A percentile compares a stretch with the other conserved stretches of the same genome.
These are phyloP conservation scores for Cymbopogon citratus DNA, from an alignment of 176 grass and related monocot genomes.

Conservation along the genomic window DNA sequence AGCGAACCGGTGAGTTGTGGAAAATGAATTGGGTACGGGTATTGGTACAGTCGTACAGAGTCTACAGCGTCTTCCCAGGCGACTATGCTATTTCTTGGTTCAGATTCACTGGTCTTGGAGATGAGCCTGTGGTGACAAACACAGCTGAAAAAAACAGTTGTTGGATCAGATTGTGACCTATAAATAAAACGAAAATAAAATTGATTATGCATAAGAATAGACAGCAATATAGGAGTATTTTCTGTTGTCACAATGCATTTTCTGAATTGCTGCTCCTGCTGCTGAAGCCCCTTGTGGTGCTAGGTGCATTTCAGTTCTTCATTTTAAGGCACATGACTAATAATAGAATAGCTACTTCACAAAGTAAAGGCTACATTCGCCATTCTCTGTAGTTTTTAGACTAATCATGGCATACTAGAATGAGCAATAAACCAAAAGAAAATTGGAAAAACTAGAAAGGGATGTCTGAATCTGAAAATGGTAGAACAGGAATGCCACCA, in stretches of 20 bases:
- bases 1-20: not conserved
- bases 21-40: constrained; percentile 22
- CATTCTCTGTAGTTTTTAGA: no score
- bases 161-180: not conserved
- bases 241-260: not conserved
- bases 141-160: not conserved
- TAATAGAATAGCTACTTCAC: not conserved
- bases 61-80: not conserved
- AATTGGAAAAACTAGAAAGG: no score
- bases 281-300: not conserved
- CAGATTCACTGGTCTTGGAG: not conserved
- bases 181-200: not conserved
- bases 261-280: not conserved
- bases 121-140: not conserved
- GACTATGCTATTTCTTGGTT: not conserved
- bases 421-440: no score
- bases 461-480: no score
- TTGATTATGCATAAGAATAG: not conserved
- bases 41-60: not conserved
- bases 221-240: not conserved
- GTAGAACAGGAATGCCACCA: no score
- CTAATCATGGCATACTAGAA: no score
- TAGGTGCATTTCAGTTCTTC: not conserved
- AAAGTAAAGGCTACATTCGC: not conserved
- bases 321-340: not conserved